phyloP scores from a whole-genome alignment of 768 basidiomycete species.

The Lactarius trivialis region DNA sequence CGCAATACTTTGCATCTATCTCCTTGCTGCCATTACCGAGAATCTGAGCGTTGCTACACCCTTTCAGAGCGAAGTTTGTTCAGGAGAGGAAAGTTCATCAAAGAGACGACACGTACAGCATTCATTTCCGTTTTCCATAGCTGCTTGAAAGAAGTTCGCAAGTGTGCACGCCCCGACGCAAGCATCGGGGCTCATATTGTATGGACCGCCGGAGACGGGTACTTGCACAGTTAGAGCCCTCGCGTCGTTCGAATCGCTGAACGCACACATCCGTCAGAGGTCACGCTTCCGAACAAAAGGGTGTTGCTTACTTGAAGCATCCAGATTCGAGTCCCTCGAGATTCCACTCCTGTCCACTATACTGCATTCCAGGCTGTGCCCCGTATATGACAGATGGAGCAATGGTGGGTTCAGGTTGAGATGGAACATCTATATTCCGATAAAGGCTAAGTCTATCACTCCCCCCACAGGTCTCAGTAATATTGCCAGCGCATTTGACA shows the following conservation, averaged over 20 bases:
- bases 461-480: constrained; percentile 54
- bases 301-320: too few species aligned
- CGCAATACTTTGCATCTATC: constrained; percentile 30
- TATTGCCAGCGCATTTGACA: constrained; percentile 55
- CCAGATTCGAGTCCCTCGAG: too few species aligned
- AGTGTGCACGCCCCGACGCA: constrained; percentile 58
- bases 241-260: constrained; percentile 30
- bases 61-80: constrained; percentile 27
- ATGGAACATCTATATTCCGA: constrained; percentile 38
- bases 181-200: constrained; percentile 43
- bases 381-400: too few species aligned
- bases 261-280: constrained; percentile 4
- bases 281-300: not conserved
- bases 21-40: constrained; percentile 42
- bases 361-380: too few species aligned
- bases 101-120: constrained; percentile 39
- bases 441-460: constrained; percentile 54
- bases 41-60: constrained; percentile 43
- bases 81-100: not conserved
- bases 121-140: constrained; percentile 40
- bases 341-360: too few species aligned
- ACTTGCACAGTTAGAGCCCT: constrained; percentile 32
- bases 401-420: too few species aligned
- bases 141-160: constrained; percentile 37
- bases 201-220: not conserved